phyloP scores from a whole-genome alignment of 1,139 yeast genomes.

The Arxiozyma slooffiae region DNA sequence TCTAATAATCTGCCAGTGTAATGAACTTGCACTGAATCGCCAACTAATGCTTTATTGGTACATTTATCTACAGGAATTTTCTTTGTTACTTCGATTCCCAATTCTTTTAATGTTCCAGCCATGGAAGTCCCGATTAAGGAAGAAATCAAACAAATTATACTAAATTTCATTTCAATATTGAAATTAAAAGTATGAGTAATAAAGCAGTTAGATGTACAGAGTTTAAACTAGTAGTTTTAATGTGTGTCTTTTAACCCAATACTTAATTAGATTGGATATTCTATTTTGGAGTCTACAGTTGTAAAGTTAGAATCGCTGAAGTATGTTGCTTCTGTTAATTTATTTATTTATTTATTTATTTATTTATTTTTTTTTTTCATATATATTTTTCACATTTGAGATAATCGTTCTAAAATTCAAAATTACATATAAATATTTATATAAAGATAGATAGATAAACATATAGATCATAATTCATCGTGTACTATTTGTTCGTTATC shows the following conservation, averaged over 20 bases:
- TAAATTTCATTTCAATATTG: background rate
- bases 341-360: background rate
- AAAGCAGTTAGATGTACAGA: background rate
- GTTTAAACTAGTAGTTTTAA: background rate
- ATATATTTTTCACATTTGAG: background rate
- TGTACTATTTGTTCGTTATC: conserved; percentile 19
- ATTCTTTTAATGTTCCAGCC: conserved; percentile 20
- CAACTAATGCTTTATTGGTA: conserved; percentile 43
- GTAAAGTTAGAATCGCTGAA: background rate
- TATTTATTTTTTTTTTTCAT: background rate
- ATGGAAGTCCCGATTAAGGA: conserved; percentile 6
- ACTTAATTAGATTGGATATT: background rate
- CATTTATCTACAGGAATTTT: conserved; percentile 45
- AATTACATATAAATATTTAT: background rate
- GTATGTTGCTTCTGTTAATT: background rate
- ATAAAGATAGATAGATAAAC: background rate
- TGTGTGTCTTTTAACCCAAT: background rate
- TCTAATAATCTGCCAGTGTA: conserved; percentile 56
- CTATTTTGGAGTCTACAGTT: background rate
- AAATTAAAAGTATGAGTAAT: background rate
- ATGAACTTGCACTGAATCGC: conserved; percentile 63
- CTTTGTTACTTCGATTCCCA: conserved; percentile 36
- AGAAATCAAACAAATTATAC: conserved; percentile 2
- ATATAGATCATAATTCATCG: conserved; percentile 17
- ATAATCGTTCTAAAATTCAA: background rate